phyloP scores from a whole-genome alignment of 2,329 filamentous ascomycete genomes.

The Penicillium sp. region DNA sequence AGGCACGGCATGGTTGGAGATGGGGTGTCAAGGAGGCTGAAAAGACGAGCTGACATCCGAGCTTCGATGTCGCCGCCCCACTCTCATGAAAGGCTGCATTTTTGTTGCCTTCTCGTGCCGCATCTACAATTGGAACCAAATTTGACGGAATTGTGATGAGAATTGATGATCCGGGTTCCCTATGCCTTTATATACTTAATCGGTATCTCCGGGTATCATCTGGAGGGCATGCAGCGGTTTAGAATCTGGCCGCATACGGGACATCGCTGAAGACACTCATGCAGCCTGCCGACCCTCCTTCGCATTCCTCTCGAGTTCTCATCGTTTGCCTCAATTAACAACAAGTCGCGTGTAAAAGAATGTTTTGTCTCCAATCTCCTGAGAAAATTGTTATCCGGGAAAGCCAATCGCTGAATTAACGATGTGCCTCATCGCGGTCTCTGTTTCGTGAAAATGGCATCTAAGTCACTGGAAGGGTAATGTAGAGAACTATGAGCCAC shows the following conservation, averaged over 20 bases:
- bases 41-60: background rate
- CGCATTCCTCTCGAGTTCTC: background rate
- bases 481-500: background rate
- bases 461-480: background rate
- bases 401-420: background rate
- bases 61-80: background rate
- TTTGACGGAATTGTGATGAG: background rate
- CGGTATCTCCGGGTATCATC: no score
- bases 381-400: background rate
- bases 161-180: background rate
- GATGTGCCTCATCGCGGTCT: background rate
- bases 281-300: background rate
- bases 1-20: background rate
- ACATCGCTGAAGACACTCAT: background rate
- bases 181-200: background rate
- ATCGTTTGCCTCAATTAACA: background rate
- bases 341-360: background rate
- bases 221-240: no score
- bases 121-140: no score
- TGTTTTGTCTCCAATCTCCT: background rate
- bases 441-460: background rate
- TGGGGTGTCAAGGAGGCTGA: background rate
- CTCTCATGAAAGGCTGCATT: background rate
- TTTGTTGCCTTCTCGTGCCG: background rate
- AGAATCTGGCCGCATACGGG: no score